Evolutionary conservation across 2,329 filamentous ascomycete genomes (phyloP), one percentile per base, ranked within the genome.

Genomic region (Penicillium thymicola): DNA sequence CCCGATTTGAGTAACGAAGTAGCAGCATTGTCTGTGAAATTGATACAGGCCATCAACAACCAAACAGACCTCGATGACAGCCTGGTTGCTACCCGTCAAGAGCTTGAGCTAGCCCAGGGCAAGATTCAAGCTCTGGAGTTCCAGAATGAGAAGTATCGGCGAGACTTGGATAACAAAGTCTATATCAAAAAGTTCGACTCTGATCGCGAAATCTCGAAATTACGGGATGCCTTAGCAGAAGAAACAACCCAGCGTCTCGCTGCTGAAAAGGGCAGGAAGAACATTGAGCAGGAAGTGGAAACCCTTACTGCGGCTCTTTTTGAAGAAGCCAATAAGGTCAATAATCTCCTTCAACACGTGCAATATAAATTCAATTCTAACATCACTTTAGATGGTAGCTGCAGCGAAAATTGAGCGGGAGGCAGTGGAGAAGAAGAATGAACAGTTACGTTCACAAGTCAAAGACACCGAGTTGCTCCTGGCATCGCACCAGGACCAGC

Each of bases 21-120:
- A 28, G 90, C 93, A 8, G 86, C 90, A 7, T 80, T 99, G 32
- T 97, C 92, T 76, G 93, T 92, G 47, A 99, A 99, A 75, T 85
- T 99, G 61, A 93, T 99, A 66, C 93, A 94, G 70, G 93, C 94
- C 43, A 97, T 99, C 76, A 99, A 99, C 72, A 89, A 96, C 73
- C 92, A 97, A 75, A 97, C 92, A 8, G 87, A 84, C 23, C 82
- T 99, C 43, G 94, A 97, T 74, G 94, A 99, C 73, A 89, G 86
- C 11, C 80, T 99, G 18, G 88, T 90, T 48, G 86, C 86, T 50
- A 89, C 92, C 16, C 85, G 92, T 37, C 88, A 92, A 71, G 92
- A 97, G 70, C 79, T 97, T 45, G 90, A 96, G 53, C 74, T 83
- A 34, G 85, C 91, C 9, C 84, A 82, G 57, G 83, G 87, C 46